Base-by-base conservation (phyloP, 148 eudicot species). In the Camellia lanceoleosa region DNA sequence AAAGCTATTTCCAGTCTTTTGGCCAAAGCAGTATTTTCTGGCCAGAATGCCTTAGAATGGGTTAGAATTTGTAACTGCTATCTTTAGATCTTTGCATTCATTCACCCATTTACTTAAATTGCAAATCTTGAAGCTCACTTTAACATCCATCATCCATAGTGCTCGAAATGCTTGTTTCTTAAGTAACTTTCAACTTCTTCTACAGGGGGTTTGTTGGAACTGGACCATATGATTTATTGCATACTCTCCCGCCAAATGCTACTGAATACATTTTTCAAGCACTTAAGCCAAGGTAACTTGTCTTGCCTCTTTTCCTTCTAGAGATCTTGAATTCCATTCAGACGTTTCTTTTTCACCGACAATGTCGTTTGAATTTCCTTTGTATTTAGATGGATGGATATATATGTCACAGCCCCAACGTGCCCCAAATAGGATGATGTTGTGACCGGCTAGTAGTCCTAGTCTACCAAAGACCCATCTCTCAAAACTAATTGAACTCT, bases 231-330 rank as follows among this genome's bases (percentile, higher is more conserved):
- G 68, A 74, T 13, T 63, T 74, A 69, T 51, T 43, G 42, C 87
- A 84, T 19, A 74, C 84, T 74, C 78, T 81, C n/a, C 84, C 84
- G 11, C 75, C 75, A 61, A 84, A 84, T 78, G 87, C 87, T 49
- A 68, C 84, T 5, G 82, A 84, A 52, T 84, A 78, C 69, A 81
- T 84, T 55, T 84, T 84, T 47, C 87, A 74, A 61, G 87, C 83
- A 77, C 86, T 84, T 49, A 73, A 56, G 81, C 86, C 86, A 16
- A 84, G 83, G 83, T 83, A 80, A 46, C 19, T 74, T 49, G 72
- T 14, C 15, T 18, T 64, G 59, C n/a, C 44, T 11, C 20, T 11
- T 10, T 30, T 49, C 59, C 19, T 51, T 20, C 38, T 71, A 51
- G 51, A 68, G 20, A n/a, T 44, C 11, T 19, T 23, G 54, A 44